Evolutionary conservation across 257 asterid species (phyloP), one percentile per base, ranked within the genome.

Genomic region (Apocynum venetum): DNA sequence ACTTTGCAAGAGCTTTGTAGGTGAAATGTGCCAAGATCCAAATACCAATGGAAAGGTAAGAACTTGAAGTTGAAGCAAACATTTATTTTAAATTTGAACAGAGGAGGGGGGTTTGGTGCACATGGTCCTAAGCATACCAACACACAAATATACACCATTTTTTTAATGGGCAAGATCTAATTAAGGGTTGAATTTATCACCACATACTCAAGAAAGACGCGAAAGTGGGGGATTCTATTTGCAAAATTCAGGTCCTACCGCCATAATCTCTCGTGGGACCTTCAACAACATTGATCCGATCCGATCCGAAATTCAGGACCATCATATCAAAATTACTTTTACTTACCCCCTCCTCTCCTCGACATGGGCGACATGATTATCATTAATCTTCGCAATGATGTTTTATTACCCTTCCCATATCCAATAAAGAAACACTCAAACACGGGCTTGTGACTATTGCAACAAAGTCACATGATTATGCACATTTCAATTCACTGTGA

Each of bases 171-270:
- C 52, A 76, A 6, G 74, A 76, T 71, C 68, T 69, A 61, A 60
- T 76, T 75, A 80, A 41, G 71, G 67, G 53, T 69, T 73, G 75
- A 77, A 73, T 43, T 77, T 67, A 71, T 73, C 63, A 14, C 11
- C 35, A 40, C 53, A 51, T 14, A 25, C 31, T 25, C 31, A 25
- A 25, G 31, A 25, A 25, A 36, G 35, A 46, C 19, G 55, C 3
- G 41, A 15, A 4, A 35, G 15, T 13, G 14, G n/a, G n/a, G 19
- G n/a, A 52, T 60, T 55, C 49, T 19, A 75, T 43, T 61, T 75
- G 76, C 64, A 14, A 44, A 56, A 31, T 68, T 5, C 36, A 67
- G 69, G 77, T 48, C 77, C 72, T 56, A 79, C 66, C 69, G 73
- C 51, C 38, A 63, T 60, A 12, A 73, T 9, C 48, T 36, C 75